These are phyloP conservation scores for Eruca vesicaria DNA, from an alignment of 441 rosid genomes.

Conservation along the genomic window DNA sequence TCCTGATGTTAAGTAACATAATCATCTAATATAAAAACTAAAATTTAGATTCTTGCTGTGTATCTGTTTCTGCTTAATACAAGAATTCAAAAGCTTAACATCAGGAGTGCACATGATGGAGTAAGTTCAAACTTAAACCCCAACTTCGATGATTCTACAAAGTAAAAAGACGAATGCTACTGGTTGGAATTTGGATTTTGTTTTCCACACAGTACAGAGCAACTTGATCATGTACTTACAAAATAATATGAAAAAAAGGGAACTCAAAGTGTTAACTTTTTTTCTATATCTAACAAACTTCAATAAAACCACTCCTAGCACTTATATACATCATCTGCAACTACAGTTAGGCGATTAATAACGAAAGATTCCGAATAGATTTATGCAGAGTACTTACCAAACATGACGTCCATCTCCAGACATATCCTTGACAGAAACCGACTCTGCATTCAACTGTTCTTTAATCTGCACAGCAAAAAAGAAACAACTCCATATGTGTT, in stretches of 20 bases:
- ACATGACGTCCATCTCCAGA: conserved; percentile 97
- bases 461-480: conserved; percentile 58
- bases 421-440: conserved; percentile 76
- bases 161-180: not conserved
- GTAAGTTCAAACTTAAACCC: not conserved
- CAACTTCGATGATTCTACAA: not conserved
- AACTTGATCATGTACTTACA: not conserved
- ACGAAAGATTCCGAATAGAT: not conserved
- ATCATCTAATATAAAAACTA: not conserved
- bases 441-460: conserved; percentile 78
- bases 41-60: not conserved
- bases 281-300: too few species aligned
- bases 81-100: not conserved
- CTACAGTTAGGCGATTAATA: not conserved
- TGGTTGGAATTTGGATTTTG: not conserved
- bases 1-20: not conserved
- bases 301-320: not conserved
- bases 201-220: not conserved
- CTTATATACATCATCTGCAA: not conserved
- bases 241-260: not conserved
- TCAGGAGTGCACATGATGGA: not conserved
- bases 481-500: not conserved
- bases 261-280: not conserved
- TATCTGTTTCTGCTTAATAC: not conserved
- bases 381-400: conserved; percentile 43